phyloP scores from a whole-genome alignment of 2,329 filamentous ascomycete genomes.

The Cucurbitaria berberidis region DNA sequence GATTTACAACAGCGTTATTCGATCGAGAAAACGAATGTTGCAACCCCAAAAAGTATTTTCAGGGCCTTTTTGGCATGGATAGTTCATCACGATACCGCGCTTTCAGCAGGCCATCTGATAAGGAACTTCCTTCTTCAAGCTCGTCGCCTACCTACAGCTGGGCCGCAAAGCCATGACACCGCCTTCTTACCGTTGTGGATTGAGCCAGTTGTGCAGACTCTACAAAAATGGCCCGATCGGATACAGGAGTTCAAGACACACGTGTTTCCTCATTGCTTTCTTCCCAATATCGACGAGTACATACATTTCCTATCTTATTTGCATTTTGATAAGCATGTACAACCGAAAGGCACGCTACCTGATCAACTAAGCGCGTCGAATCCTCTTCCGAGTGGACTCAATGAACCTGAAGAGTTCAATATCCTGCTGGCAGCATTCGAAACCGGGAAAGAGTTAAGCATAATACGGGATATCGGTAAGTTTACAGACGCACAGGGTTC shows the following conservation, averaged over 20 bases:
- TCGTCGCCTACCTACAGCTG: slow-evolving; percentile 25
- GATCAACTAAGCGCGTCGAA: slow-evolving; percentile 13
- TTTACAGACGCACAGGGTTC: not conserved
- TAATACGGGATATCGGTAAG: slow-evolving; percentile 51
- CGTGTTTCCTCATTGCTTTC: slow-evolving; percentile 57
- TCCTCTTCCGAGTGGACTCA: slow-evolving; percentile 14
- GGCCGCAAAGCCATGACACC: not conserved
- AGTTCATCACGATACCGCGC: slow-evolving; percentile 49
- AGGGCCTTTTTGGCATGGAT: slow-evolving; percentile 45
- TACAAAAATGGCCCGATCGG: slow-evolving; percentile 44
- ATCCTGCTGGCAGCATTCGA: slow-evolving; percentile 51
- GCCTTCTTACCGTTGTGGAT: slow-evolving; percentile 45
- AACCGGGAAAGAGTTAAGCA: slow-evolving; percentile 55
- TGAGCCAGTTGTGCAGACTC: slow-evolving; percentile 42
- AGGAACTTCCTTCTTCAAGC: slow-evolving; percentile 42
- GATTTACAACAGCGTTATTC: slow-evolving; percentile 13
- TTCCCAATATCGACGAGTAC: slow-evolving; percentile 49
- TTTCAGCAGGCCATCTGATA: slow-evolving; percentile 48
- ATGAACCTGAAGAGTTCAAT: slow-evolving; percentile 36
- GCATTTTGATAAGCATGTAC: slow-evolving; percentile 40
- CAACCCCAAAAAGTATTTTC: slow-evolving; percentile 29
- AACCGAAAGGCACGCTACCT: slow-evolving; percentile 23
- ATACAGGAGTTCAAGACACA: slow-evolving; percentile 53
- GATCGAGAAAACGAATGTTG: not conserved
- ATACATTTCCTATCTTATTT: slow-evolving; percentile 49